phyloP scores from a whole-genome alignment of 495 filamentous ascomycete species.

The Neurospora sp. region DNA sequence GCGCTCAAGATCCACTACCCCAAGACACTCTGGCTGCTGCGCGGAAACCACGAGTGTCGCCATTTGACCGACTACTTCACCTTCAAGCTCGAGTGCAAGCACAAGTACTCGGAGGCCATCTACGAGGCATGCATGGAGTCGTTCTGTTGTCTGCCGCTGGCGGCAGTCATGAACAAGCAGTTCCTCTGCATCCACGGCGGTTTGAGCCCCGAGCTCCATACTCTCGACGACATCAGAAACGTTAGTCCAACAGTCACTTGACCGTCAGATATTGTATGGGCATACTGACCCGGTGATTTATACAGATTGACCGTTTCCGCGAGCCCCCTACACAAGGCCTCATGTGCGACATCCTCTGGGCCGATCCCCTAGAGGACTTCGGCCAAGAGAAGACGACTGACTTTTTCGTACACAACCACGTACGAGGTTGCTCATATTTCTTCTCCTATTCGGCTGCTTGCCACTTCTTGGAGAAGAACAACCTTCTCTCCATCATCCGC shows the following conservation, averaged over 20 bases:
- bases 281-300: constrained; percentile 7
- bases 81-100: constrained; percentile 98
- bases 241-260: constrained; percentile 36
- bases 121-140: constrained; percentile 98
- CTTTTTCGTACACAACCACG: constrained; percentile 96
- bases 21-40: constrained; percentile 89
- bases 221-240: constrained; percentile 81
- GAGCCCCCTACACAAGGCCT: constrained; percentile 94
- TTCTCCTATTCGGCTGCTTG: constrained; percentile 99
- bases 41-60: constrained; percentile 96
- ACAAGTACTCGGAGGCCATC: constrained; percentile 93
- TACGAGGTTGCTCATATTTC: constrained; percentile 97
- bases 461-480: constrained; percentile 97
- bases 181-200: constrained; percentile 98
- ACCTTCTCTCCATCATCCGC: constrained; percentile 91
- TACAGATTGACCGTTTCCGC: constrained; percentile 89
- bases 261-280: background rate
- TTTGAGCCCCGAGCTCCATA: constrained; percentile 89
- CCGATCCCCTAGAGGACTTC: constrained; percentile 97
- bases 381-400: constrained; percentile 96
- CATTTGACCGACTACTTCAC: constrained; percentile 99
- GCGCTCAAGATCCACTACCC: constrained; percentile 98
- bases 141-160: constrained; percentile 88
- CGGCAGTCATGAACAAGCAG: constrained; percentile 99
- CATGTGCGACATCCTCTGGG: constrained; percentile 99